phyloP scores from a whole-genome alignment of 2,329 filamentous ascomycete genomes.

The Fusarium aywerte region DNA sequence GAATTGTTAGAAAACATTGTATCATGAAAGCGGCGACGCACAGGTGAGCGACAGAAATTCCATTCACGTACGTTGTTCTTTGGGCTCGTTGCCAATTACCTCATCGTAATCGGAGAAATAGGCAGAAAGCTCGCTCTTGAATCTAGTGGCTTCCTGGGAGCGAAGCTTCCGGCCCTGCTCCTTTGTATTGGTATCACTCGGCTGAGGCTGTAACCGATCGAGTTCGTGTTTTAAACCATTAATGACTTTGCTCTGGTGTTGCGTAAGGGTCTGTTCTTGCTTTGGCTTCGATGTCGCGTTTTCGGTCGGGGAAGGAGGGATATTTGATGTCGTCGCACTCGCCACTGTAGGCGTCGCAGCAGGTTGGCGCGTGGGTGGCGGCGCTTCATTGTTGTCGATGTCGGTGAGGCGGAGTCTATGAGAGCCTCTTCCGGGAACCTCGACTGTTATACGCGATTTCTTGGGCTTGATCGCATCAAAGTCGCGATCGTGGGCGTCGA shows the following conservation, averaged over 20 bases:
- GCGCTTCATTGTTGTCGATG: constrained; percentile 44
- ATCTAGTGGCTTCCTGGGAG: constrained; percentile 84
- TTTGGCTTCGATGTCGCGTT: constrained; percentile 34
- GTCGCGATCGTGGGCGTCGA: constrained; percentile 58
- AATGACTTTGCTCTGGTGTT: constrained; percentile 67
- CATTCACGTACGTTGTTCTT: constrained; percentile 74
- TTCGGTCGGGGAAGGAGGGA: constrained; percentile 29
- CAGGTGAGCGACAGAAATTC: constrained; percentile 35
- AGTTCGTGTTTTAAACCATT: constrained; percentile 72
- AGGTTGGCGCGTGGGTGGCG: constrained; percentile 44
- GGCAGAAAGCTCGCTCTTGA: constrained; percentile 89
- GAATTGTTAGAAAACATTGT: constrained; percentile 22
- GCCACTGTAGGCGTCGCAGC: constrained; percentile 38
- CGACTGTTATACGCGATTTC: constrained; percentile 63
- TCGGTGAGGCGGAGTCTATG: constrained; percentile 36
- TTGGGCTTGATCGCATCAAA: constrained; percentile 60
- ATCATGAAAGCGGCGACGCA: neutral
- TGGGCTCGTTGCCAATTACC: constrained; percentile 85
- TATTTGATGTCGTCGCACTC: constrained; percentile 30
- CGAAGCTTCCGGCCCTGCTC: constrained; percentile 81
- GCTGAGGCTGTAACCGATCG: constrained; percentile 63
- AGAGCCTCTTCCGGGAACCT: constrained; percentile 57
- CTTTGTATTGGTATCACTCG: constrained; percentile 57
- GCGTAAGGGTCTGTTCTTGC: constrained; percentile 53
- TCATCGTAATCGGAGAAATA: constrained; percentile 97